phyloP scores from a whole-genome alignment of 495 filamentous ascomycete genomes.

The Monascus purpureus region DNA sequence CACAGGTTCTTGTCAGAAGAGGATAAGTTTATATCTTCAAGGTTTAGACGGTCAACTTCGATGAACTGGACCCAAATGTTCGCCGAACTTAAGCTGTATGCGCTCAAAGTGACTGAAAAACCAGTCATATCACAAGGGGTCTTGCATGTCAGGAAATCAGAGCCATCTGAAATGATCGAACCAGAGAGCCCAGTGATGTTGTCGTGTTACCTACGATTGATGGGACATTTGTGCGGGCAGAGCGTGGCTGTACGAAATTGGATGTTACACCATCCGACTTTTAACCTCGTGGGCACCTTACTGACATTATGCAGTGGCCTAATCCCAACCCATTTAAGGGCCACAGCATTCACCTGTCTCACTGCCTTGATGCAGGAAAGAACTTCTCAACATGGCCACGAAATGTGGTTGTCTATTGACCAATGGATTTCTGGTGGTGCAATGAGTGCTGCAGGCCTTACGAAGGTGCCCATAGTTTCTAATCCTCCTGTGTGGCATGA shows the following conservation, averaged over 20 bases:
- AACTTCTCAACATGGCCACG: slow-evolving; percentile 39
- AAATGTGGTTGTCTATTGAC: slow-evolving; percentile 60
- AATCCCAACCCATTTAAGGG: slow-evolving; percentile 60
- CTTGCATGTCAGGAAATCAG: slow-evolving; percentile 47
- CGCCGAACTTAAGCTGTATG: slow-evolving; percentile 68
- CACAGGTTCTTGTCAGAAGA: slow-evolving; percentile 88
- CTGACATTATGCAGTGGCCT: slow-evolving; percentile 54
- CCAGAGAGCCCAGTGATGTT: slow-evolving; percentile 86
- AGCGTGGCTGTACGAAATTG: slow-evolving; percentile 54
- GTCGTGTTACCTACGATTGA: slow-evolving; percentile 79
- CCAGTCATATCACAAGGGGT: slow-evolving; percentile 39
- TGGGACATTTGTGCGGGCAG: slow-evolving; percentile 59
- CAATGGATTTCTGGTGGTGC: slow-evolving; percentile 50
- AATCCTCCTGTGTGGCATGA: slow-evolving; percentile 33
- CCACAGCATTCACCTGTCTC: slow-evolving; percentile 58
- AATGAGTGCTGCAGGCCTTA: slow-evolving; percentile 20
- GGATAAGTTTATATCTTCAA: slow-evolving; percentile 52
- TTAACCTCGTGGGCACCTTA: slow-evolving; percentile 49
- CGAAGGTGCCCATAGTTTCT: slow-evolving; percentile 23
- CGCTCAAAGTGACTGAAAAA: slow-evolving; percentile 51
- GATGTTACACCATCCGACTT: slow-evolving; percentile 48
- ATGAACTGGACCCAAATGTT: slow-evolving; percentile 90
- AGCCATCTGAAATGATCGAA: slow-evolving; percentile 55
- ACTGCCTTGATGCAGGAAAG: slow-evolving; percentile 55
- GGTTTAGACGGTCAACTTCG: slow-evolving; percentile 62